Evolutionary conservation across 805 yeast genomes (phyloP).

Genomic region (Metschnikowia noctiluminum): DNA sequence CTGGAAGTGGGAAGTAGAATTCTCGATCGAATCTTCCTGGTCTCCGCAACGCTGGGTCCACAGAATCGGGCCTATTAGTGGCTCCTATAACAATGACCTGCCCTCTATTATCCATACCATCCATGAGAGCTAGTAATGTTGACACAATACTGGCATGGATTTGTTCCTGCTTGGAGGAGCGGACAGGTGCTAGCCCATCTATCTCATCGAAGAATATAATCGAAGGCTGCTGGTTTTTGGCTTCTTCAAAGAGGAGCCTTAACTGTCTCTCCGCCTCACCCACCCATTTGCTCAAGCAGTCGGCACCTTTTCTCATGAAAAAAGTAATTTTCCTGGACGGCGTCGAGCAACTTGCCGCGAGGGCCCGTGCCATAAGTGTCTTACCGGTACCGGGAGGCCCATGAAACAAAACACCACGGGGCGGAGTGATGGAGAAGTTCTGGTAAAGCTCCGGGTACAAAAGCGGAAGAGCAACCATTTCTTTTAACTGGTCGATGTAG

Average conservation of each 20-base stretch:
- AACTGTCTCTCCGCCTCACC: conserved; percentile 98
- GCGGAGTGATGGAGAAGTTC: conserved; percentile 88
- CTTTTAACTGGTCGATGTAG: conserved; percentile 88
- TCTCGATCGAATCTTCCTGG: conserved; percentile 98
- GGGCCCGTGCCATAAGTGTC: conserved; percentile 94
- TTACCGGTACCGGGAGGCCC: conserved; percentile 99
- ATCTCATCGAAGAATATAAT: conserved; percentile 97
- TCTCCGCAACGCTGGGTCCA: conserved; percentile 95
- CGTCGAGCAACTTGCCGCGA: conserved; percentile 92
- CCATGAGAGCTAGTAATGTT: conserved; percentile 92
- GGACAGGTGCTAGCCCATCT: conserved; percentile 96
- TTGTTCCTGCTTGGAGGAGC: conserved; percentile 97
- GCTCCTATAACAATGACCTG: conserved; percentile 98
- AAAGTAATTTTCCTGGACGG: conserved; percentile 85
- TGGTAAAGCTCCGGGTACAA: conserved; percentile 92
- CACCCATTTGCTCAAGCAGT: conserved; percentile 95
- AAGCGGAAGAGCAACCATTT: conserved; percentile 93
- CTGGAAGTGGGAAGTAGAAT: conserved; percentile 93
- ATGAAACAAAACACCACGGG: conserved; percentile 94
- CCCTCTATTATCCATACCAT: conserved; percentile 98
- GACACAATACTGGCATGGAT: conserved; percentile 97
- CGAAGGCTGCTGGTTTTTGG: conserved; percentile 91
- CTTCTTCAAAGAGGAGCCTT: conserved; percentile 89
- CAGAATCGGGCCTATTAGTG: conserved; percentile 94
- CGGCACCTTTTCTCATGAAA: conserved; percentile 98